These are phyloP conservation scores for Hamamelis virginiana DNA, from an alignment of 164 flowering plant species.

Conservation along the genomic window DNA sequence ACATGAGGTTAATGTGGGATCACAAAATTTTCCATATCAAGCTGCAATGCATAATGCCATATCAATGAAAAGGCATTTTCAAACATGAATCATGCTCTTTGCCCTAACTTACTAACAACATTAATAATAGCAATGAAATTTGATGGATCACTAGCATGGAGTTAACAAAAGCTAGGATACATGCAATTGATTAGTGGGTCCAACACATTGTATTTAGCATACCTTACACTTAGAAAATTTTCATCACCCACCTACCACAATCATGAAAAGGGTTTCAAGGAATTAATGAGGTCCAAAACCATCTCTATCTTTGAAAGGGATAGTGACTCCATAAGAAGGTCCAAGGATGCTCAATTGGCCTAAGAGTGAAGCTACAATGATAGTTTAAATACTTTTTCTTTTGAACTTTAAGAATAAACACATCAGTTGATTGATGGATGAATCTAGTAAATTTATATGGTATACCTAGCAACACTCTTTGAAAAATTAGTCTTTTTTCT, in stretches of 20 bases:
- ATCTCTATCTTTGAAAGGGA: slow-evolving; percentile 5
- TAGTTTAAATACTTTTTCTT: too few relatives aligned
- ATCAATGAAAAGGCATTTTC: background rate
- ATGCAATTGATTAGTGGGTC: background rate
- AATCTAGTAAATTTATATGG: too few relatives aligned
- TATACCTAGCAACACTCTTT: too few relatives aligned
- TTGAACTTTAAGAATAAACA: too few relatives aligned
- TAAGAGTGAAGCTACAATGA: too few relatives aligned
- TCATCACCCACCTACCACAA: background rate
- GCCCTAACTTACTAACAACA: background rate
- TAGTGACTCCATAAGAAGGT: slow-evolving; percentile 13
- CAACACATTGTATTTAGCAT: background rate
- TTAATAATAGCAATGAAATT: background rate
- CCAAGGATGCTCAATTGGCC: too few relatives aligned
- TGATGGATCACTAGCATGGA: background rate
- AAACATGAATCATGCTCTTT: background rate
- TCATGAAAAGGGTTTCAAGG: slow-evolving; percentile 16
- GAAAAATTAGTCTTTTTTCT: too few relatives aligned
- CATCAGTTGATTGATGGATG: too few relatives aligned
- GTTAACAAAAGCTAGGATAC: background rate
- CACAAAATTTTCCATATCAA: background rate
- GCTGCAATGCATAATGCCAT: background rate
- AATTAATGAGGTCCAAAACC: background rate
- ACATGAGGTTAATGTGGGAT: too few relatives aligned
- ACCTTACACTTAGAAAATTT: slow-evolving; percentile 6